Conservation (phyloP, 352 stramenopile genomes). For the Phytophthora pistaciae region DNA sequence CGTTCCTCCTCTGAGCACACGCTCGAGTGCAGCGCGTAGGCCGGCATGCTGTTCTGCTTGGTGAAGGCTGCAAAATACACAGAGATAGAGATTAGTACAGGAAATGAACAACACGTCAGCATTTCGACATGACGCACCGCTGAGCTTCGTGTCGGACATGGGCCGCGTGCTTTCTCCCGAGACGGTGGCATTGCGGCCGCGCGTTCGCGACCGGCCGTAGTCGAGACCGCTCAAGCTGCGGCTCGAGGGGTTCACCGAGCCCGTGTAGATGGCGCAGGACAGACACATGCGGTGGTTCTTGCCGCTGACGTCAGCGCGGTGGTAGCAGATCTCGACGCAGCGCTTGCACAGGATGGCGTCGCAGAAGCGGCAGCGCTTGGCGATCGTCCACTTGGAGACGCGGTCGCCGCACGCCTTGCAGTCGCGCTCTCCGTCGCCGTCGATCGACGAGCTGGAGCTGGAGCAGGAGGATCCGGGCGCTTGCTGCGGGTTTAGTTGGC, state of each 20-base stretch:
- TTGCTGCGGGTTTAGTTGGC: slow-evolving; percentile 38
- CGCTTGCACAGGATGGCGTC: slow-evolving; percentile 70
- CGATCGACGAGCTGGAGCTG: slow-evolving; percentile 1
- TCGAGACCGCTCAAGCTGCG: slow-evolving; percentile 25
- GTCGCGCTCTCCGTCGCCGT: slow-evolving; percentile 33
- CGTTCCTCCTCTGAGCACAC: slow-evolving; percentile 31
- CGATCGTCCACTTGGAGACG: slow-evolving; percentile 73
- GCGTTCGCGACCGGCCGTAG: slow-evolving; percentile 18
- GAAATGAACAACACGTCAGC: not conserved
- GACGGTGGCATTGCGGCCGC: slow-evolving; percentile 21
- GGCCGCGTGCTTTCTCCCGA: slow-evolving; percentile 17
- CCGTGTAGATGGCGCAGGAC: slow-evolving; percentile 48
- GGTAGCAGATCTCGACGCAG: slow-evolving; percentile 65
- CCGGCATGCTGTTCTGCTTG: slow-evolving; percentile 34
- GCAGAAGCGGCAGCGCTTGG: slow-evolving; percentile 70
- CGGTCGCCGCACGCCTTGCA: slow-evolving; percentile 64
- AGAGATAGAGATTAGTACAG: slow-evolving; percentile 1
- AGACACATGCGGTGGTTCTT: slow-evolving; percentile 73
- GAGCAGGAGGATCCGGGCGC: slow-evolving; percentile 15
- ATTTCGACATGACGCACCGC: slow-evolving; percentile 6
- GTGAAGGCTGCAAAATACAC: slow-evolving; percentile 16
- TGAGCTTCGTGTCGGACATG: slow-evolving; percentile 22
- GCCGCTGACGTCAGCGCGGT: slow-evolving; percentile 38
- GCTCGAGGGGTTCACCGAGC: slow-evolving; percentile 26
- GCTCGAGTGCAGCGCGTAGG: slow-evolving; percentile 27